Percentiles rank a stretch among this genome's conserved stretches.
Evolutionary conservation across 148 eudicot species (phyloP).

Genomic region (Fagopyrum homotropicum): DNA sequence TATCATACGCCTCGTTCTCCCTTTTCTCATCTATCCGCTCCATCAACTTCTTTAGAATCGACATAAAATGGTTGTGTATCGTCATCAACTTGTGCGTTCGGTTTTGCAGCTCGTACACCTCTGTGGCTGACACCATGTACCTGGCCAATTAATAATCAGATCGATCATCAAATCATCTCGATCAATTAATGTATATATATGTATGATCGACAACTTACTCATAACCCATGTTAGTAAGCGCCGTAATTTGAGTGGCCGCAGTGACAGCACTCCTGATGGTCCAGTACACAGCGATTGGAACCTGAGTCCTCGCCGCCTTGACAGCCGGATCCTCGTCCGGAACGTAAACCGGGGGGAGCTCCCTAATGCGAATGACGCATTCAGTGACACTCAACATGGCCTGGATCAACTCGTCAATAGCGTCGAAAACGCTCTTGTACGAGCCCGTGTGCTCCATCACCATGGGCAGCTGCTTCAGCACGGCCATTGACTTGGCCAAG

Average conservation of each 20-base stretch:
- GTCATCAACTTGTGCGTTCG: slow-evolving; percentile 48
- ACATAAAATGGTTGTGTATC: slow-evolving; percentile 40
- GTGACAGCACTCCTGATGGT: slow-evolving; percentile 30
- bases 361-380: slow-evolving; percentile 24
- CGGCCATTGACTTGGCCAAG: slow-evolving; percentile 43
- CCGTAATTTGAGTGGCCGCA: slow-evolving; percentile 38
- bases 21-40: slow-evolving; percentile 37
- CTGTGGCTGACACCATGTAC: slow-evolving; percentile 28
- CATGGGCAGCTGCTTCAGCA: slow-evolving; percentile 25
- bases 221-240: slow-evolving; percentile 26
- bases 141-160: slow-evolving; percentile 15
- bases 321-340: slow-evolving; percentile 25
- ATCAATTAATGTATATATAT: background rate
- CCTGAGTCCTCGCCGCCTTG: slow-evolving; percentile 20
- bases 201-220: slow-evolving; percentile 16
- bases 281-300: slow-evolving; percentile 46
- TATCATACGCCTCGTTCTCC: slow-evolving; percentile 30
- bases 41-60: slow-evolving; percentile 23
- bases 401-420: slow-evolving; percentile 28
- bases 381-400: slow-evolving; percentile 26
- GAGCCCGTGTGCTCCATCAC: slow-evolving; percentile 31
- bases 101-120: slow-evolving; percentile 56
- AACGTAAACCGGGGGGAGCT: slow-evolving; percentile 25
- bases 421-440: slow-evolving; percentile 28
- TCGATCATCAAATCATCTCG: too few relatives aligned